phyloP scores from a whole-genome alignment of 2,329 filamentous ascomycete species.

The Sporothrix protearum region DNA sequence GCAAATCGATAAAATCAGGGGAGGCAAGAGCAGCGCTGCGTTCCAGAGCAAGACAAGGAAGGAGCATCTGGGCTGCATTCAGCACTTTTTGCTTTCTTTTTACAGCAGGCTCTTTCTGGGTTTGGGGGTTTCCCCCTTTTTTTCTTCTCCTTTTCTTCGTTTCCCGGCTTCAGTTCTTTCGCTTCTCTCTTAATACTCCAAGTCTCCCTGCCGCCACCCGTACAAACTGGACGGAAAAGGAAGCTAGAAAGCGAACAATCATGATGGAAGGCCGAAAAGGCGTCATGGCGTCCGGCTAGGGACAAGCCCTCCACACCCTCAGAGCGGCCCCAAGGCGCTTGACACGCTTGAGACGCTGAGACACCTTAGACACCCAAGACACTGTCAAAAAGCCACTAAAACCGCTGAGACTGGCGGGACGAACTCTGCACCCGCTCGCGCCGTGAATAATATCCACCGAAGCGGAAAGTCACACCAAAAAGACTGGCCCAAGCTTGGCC shows the following conservation, averaged over 20 bases:
- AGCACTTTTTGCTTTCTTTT: background rate
- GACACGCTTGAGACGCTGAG: background rate
- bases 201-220: background rate
- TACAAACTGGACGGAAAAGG: conserved; percentile 14
- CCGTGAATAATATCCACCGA: conserved; percentile 6
- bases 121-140: background rate
- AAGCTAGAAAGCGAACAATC: conserved; percentile 12
- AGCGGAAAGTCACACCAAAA: background rate
- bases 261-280: conserved; percentile 7
- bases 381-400: background rate
- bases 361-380: background rate
- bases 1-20: background rate
- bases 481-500: background rate
- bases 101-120: background rate
- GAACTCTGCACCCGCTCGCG: background rate
- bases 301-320: background rate
- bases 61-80: background rate
- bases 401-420: background rate
- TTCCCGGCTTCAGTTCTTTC: background rate
- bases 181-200: background rate
- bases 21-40: conserved; percentile 4
- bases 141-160: background rate
- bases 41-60: conserved; percentile 1
- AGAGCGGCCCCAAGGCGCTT: background rate
- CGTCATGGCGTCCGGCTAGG: background rate